Percentiles rank a stretch among this genome's conserved stretches.
phyloP scores from a whole-genome alignment of 768 basidiomycete genomes.

The Candolleomyces efflorescens region DNA sequence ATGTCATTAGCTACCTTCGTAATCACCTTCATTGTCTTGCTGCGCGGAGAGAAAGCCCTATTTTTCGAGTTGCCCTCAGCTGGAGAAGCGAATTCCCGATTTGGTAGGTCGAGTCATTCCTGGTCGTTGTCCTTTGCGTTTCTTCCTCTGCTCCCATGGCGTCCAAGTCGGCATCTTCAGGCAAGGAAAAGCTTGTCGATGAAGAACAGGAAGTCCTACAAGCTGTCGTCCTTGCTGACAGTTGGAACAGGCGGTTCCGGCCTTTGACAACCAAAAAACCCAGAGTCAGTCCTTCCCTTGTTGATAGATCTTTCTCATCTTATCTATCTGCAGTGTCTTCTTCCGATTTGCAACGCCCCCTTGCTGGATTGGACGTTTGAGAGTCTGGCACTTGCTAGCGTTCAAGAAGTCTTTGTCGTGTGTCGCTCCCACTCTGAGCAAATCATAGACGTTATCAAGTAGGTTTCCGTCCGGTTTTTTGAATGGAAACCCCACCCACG shows the following conservation, averaged over 20 bases:
- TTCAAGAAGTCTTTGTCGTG: slow-evolving; percentile 94
- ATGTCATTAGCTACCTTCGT: slow-evolving; percentile 56
- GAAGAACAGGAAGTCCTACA: slow-evolving; percentile 87
- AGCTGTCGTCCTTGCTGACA: slow-evolving; percentile 94
- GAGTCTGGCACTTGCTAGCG: slow-evolving; percentile 88
- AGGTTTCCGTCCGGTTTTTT: slow-evolving; percentile 22
- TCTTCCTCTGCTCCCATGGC: slow-evolving; percentile 43
- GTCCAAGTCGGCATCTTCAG: slow-evolving; percentile 48
- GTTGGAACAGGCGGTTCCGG: slow-evolving; percentile 90
- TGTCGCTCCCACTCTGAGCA: slow-evolving; percentile 88
- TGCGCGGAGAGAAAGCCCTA: slow-evolving; percentile 6
- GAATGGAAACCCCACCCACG: too few species aligned
- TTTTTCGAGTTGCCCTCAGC: not conserved
- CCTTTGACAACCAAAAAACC: slow-evolving; percentile 88
- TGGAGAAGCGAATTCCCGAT: slow-evolving; percentile 5
- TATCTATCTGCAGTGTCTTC: slow-evolving; percentile 59
- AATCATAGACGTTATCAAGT: slow-evolving; percentile 85
- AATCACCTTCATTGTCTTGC: slow-evolving; percentile 41
- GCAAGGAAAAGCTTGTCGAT: slow-evolving; percentile 61
- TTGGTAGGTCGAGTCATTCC: slow-evolving; percentile 22
- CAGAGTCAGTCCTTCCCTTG: slow-evolving; percentile 50
- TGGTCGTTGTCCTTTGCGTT: slow-evolving; percentile 8
- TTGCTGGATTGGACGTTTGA: slow-evolving; percentile 97
- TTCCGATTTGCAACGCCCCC: slow-evolving; percentile 92
- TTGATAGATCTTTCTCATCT: slow-evolving; percentile 15